Evolutionary conservation across 2,329 filamentous ascomycete species (phyloP), one percentile per base, ranked within the genome.

Genomic region (Fusarium coffeatum): DNA sequence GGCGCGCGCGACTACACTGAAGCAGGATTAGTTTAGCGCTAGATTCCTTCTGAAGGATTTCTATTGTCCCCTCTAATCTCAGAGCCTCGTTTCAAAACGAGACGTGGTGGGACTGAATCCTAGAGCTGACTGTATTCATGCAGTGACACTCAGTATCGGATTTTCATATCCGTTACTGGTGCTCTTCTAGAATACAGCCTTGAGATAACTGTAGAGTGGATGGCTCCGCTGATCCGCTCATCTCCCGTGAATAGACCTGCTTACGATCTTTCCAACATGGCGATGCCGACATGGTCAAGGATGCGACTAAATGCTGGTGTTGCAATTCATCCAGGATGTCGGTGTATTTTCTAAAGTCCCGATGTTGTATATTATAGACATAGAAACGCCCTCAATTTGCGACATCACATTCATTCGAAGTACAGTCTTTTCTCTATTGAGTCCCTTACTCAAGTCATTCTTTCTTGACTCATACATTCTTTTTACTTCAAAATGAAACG

Each of bases 401-500:
- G 12, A n/a, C 18, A 37, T 0, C 0, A 12, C 34, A 12, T 1
- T 37, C 34, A 37, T 37, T 37, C 34, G 9, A 18, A 48, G 15
- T 16, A 32, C 27, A 15, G n/a, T 22, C 13, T 16, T n/a, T 32
- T 18, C 12, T 22, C 27, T 3, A 11, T 32, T 32, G 27, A 16
- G 34, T 15, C 18, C 15, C 5, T n/a, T 5, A 20, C 25, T 20
- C n/a, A 20, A 15, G 22, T 50, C 8, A n/a, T 13, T 34, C 20
- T 37, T 16, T 37, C 10, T 37, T 12, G 34, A 41, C 13, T 28
- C 15, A 3, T 2, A 10, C 12, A 1, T 12, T 41, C 22, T 20
- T 40, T 41, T 59, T 41, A 23, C 15, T 4, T 30, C 28, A 12
- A 28, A 13, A 64, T 64, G 60, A 64, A 42, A 34, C 43, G 34